Conservation (phyloP, 345 rosid genomes). For the Eutrema heterophyllum region DNA sequence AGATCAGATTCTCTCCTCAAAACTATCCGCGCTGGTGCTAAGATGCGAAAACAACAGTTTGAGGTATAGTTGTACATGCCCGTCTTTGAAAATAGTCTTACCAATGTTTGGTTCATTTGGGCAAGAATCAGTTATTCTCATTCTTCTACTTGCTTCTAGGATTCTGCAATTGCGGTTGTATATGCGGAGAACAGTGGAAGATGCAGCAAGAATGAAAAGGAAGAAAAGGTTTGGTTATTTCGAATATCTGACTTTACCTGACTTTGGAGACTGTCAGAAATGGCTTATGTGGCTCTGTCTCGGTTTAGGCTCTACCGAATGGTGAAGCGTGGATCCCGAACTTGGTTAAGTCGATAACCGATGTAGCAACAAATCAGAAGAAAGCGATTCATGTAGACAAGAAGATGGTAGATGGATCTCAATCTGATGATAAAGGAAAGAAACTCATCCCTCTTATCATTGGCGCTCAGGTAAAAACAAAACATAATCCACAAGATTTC, state of each 20-base stretch:
- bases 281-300: not conserved
- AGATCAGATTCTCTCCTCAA: conserved; percentile 69
- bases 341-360: conserved; percentile 57
- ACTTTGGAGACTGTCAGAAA: not conserved
- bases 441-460: conserved; percentile 53
- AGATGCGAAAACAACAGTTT: conserved; percentile 48
- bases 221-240: conserved; percentile 55
- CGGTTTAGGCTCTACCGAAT: conserved; percentile 55
- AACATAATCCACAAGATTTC: not conserved
- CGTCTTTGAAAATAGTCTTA: not conserved
- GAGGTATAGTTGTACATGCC: conserved; percentile 38
- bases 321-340: conserved; percentile 69
- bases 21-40: conserved; percentile 51
- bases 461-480: conserved; percentile 52
- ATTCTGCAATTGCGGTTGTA: conserved; percentile 43
- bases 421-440: conserved; percentile 63
- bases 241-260: not conserved
- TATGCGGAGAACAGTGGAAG: conserved; percentile 84
- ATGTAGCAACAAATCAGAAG: conserved; percentile 54
- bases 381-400: conserved; percentile 54
- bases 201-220: conserved; percentile 73
- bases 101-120: not conserved
- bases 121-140: not conserved
- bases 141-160: conserved; percentile 37
- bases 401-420: conserved; percentile 72